These are phyloP conservation scores for Aspergillus caelatus DNA, from an alignment of 2,329 filamentous ascomycete species.

Conservation along the genomic window DNA sequence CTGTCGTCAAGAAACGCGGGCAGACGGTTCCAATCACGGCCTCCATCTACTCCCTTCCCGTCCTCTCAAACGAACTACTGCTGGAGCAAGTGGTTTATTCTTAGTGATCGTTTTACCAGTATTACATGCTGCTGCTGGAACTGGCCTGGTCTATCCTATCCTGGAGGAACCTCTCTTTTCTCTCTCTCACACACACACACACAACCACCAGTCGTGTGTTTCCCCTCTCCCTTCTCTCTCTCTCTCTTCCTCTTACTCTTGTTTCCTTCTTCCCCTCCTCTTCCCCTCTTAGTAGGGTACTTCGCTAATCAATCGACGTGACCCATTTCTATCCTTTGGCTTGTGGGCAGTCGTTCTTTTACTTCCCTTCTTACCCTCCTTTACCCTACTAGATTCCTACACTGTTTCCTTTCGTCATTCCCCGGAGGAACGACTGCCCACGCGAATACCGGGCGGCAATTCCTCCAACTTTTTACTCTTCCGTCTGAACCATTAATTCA, in stretches of 20 bases:
- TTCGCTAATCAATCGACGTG: constrained; percentile 19
- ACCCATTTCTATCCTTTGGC: constrained; percentile 14
- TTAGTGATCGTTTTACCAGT: constrained; percentile 8
- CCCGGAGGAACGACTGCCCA: constrained; percentile 46
- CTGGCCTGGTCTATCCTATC: neutral
- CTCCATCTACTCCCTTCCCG: constrained; percentile 18
- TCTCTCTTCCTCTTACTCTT: constrained; percentile 18
- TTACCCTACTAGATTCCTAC: constrained; percentile 7
- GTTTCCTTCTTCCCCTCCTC: constrained; percentile 13
- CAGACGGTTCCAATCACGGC: constrained; percentile 21
- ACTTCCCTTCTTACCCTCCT: constrained; percentile 16
- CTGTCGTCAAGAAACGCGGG: constrained; percentile 20
- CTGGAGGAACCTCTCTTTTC: constrained; percentile 3
- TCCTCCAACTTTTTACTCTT: constrained; percentile 13
- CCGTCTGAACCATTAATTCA: constrained; percentile 1
- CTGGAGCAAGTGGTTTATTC: constrained; percentile 12
- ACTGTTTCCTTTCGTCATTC: constrained; percentile 33
- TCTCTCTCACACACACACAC: neutral
- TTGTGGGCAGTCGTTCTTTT: constrained; percentile 30
- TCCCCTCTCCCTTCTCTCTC: constrained; percentile 13
- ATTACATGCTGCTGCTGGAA: constrained; percentile 7
- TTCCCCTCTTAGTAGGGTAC: constrained; percentile 20
- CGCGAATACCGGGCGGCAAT: constrained; percentile 26
- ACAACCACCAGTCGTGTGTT: neutral
- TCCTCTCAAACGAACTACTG: constrained; percentile 19